Percentiles rank a stretch among this genome's conserved stretches.
These are phyloP conservation scores for Alopecurus myosuroides DNA, from an alignment of 176 grass and related monocot species.

Conservation along the genomic window DNA sequence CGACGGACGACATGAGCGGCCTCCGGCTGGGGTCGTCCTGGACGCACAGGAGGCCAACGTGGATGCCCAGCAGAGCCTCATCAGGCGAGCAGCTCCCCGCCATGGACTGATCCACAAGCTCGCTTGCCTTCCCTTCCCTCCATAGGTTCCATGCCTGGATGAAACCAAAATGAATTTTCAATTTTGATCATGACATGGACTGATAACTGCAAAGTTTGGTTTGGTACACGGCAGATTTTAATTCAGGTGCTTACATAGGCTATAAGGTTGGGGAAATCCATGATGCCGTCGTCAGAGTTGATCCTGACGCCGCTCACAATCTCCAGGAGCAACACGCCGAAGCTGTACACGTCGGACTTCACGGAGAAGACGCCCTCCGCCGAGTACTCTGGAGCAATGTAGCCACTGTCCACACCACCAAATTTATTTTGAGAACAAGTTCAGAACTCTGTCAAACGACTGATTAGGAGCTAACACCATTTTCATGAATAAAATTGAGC, in stretches of 20 bases:
- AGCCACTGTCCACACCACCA: conserved; percentile 36
- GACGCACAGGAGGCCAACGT: conserved; percentile 60
- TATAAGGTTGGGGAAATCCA: conserved; percentile 49
- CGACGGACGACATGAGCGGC: conserved; percentile 48
- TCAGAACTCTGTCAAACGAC: background rate
- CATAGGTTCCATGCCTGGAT: conserved; percentile 54
- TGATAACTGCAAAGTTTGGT: too few relatives aligned
- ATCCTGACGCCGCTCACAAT: conserved; percentile 51
- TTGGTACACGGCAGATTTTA: background rate
- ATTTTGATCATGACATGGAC: background rate
- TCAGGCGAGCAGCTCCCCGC: conserved; percentile 14
- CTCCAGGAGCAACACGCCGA: conserved; percentile 54
- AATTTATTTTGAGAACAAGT: background rate
- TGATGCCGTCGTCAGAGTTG: conserved; percentile 30
- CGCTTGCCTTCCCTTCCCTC: conserved; percentile 31
- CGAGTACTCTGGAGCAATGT: conserved; percentile 66
- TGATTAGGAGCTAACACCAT: background rate
- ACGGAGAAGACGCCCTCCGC: conserved; percentile 49
- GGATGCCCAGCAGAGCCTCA: conserved; percentile 44
- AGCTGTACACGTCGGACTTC: conserved; percentile 73
- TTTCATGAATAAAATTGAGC: background rate
- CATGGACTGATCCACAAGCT: conserved; percentile 46
- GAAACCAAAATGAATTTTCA: background rate
- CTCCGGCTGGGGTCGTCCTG: conserved; percentile 45
- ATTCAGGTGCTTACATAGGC: conserved; percentile 36